A percentile compares a stretch with the other conserved stretches of the same genome.
Conservation (phyloP, 2,329 filamentous ascomycete species). For the Xylaria sp. region DNA sequence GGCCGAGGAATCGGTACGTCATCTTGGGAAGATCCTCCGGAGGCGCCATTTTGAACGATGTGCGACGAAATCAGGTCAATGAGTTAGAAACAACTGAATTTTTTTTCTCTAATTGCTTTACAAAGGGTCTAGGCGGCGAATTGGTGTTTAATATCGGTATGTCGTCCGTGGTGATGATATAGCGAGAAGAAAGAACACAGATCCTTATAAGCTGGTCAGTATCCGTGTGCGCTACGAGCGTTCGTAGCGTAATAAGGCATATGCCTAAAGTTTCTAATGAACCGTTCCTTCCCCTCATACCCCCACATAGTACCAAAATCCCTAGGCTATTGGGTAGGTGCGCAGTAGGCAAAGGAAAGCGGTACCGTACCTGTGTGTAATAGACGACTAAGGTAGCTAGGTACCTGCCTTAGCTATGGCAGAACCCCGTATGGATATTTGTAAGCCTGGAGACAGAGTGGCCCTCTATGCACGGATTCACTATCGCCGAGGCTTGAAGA, state of each 20-base stretch:
- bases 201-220: not conserved
- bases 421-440: not conserved
- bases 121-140: no score
- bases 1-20: slow-evolving; percentile 56
- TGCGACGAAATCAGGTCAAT: not conserved
- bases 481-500: slow-evolving; percentile 5
- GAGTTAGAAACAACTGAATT: no score
- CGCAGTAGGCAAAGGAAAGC: not conserved
- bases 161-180: not conserved
- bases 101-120: no score
- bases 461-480: not conserved
- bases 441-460: slow-evolving; percentile 14
- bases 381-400: not conserved
- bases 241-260: not conserved
- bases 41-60: slow-evolving; percentile 32
- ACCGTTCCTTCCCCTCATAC: not conserved
- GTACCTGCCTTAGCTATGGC: no score
- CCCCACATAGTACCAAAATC: not conserved
- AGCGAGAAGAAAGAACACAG: not conserved
- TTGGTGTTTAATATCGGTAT: not conserved
- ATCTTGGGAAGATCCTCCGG: slow-evolving; percentile 39
- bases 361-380: not conserved
- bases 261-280: not conserved
- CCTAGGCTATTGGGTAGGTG: no score
- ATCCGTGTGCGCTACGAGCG: not conserved